phyloP scores from a whole-genome alignment of 148 eudicot species.

The Rhododendron henanense region DNA sequence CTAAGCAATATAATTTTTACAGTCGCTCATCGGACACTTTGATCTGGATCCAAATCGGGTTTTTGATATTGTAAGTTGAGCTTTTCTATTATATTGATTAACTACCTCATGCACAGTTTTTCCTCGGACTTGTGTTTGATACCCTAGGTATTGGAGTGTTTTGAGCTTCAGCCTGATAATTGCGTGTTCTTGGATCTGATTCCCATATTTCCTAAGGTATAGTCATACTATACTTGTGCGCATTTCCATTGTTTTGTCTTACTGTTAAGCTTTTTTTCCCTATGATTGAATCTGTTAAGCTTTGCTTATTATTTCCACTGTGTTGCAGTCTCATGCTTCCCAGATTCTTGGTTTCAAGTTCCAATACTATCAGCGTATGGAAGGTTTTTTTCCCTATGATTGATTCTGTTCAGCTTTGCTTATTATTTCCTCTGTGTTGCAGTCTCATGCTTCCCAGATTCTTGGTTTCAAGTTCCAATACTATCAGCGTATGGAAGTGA shows the following conservation, averaged over 20 bases:
- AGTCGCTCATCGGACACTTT: slow-evolving; percentile 97
- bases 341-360: slow-evolving; percentile 96
- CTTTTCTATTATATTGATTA: too few relatives aligned
- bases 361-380: slow-evolving; percentile 92
- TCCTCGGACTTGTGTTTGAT: too few relatives aligned
- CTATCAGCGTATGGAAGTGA: slow-evolving; percentile 88
- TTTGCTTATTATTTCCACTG: slow-evolving; percentile 2
- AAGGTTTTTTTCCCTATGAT: slow-evolving; percentile 17
- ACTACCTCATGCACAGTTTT: not conserved
- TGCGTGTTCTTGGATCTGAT: slow-evolving; percentile 73
- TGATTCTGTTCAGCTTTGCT: not conserved
- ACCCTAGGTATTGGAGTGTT: slow-evolving; percentile 62
- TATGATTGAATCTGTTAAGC: not conserved
- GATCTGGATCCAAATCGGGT: slow-evolving; percentile 98
- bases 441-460: slow-evolving; percentile 98
- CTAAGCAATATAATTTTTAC: slow-evolving; percentile 29
- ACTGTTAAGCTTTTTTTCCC: not conserved
- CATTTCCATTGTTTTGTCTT: not conserved
- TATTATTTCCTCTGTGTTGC: slow-evolving; percentile 25
- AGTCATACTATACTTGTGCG: not conserved
- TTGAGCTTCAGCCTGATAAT: slow-evolving; percentile 87
- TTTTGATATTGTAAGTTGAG: slow-evolving; percentile 53
- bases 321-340: slow-evolving; percentile 92
- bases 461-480: slow-evolving; percentile 96
- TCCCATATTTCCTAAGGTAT: slow-evolving; percentile 96